A percentile compares a stretch with the other conserved stretches of the same genome.
These are phyloP conservation scores for Colletotrichum godetiae DNA, from an alignment of 2,329 filamentous ascomycete genomes.

Conservation along the genomic window DNA sequence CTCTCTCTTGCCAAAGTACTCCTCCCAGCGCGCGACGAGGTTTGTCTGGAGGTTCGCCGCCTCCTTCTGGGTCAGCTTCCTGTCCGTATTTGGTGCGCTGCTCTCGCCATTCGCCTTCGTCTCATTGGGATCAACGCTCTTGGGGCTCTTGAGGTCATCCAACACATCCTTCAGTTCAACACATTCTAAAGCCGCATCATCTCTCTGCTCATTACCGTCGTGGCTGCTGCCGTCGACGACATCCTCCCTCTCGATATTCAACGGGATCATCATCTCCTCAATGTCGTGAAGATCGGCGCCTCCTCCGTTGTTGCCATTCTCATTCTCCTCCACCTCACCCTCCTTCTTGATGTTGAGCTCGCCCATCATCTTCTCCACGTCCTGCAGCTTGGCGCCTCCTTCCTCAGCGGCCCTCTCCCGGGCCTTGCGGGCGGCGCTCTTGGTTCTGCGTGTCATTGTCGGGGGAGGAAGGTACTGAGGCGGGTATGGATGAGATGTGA, in stretches of 20 bases:
- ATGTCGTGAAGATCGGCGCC: neutral
- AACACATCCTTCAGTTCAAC: neutral
- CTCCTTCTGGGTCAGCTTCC: conserved; percentile 3
- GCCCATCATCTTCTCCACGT: neutral
- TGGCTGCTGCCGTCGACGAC: neutral
- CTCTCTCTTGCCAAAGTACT: conserved; percentile 44
- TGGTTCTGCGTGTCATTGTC: neutral
- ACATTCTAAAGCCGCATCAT: neutral
- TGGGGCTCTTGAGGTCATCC: neutral
- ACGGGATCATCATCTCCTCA: neutral
- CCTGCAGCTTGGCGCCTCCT: neutral
- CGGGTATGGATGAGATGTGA: neutral
- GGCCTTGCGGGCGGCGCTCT: neutral
- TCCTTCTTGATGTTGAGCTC: neutral
- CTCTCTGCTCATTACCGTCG: neutral
- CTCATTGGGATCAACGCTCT: neutral
- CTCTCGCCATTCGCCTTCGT: neutral
- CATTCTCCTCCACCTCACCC: neutral
- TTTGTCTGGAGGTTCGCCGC: neutral
- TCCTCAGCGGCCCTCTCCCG: neutral
- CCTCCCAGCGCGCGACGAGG: conserved; percentile 38
- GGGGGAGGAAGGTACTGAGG: neutral
- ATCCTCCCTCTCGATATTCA: neutral
- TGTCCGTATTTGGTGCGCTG: conserved; percentile 3
- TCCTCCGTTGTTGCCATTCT: neutral